A percentile compares a stretch with the other conserved stretches of the same genome.
phyloP scores from a whole-genome alignment of 139 green algal genomes.

The Chlorella sp. region DNA sequence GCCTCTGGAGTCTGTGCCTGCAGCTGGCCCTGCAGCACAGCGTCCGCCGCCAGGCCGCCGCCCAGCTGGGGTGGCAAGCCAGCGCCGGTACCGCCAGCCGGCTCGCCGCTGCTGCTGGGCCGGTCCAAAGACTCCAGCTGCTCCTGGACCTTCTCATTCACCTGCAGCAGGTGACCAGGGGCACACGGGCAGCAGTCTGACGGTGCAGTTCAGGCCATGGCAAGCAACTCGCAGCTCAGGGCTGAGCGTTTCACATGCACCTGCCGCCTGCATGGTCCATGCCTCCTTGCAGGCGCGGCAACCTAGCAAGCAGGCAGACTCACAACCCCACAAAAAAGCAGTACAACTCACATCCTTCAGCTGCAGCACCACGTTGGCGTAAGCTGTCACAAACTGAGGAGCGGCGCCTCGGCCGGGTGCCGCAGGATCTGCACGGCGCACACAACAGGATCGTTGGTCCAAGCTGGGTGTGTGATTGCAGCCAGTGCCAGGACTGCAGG shows the following conservation, averaged over 20 bases:
- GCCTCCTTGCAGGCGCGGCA: too few relatives aligned
- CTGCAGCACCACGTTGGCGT: slow-evolving; percentile 64
- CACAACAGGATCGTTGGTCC: too few relatives aligned
- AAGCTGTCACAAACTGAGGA: slow-evolving; percentile 58
- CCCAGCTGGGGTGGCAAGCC: not conserved
- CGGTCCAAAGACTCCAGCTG: slow-evolving; percentile 33
- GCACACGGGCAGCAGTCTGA: not conserved
- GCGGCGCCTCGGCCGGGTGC: not conserved
- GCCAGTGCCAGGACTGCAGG: too few relatives aligned
- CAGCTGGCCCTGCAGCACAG: not conserved
- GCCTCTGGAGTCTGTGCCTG: slow-evolving; percentile 5
- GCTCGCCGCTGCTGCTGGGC: not conserved
- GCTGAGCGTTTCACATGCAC: too few relatives aligned
- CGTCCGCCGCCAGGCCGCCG: not conserved
- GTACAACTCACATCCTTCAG: slow-evolving; percentile 29
- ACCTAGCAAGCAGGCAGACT: too few relatives aligned
- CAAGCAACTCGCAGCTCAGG: too few relatives aligned
- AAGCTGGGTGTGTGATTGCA: too few relatives aligned
- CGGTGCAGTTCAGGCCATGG: too few relatives aligned
- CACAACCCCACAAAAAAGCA: too few relatives aligned
- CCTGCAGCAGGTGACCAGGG: not conserved
- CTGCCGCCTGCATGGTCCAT: too few relatives aligned
- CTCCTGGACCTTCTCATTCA: slow-evolving; percentile 29
- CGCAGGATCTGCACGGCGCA: slow-evolving; percentile 9
- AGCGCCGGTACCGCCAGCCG: not conserved